Evolutionary conservation across 208 protist species (phyloP).

Genomic region (Leishmania turanica): DNA sequence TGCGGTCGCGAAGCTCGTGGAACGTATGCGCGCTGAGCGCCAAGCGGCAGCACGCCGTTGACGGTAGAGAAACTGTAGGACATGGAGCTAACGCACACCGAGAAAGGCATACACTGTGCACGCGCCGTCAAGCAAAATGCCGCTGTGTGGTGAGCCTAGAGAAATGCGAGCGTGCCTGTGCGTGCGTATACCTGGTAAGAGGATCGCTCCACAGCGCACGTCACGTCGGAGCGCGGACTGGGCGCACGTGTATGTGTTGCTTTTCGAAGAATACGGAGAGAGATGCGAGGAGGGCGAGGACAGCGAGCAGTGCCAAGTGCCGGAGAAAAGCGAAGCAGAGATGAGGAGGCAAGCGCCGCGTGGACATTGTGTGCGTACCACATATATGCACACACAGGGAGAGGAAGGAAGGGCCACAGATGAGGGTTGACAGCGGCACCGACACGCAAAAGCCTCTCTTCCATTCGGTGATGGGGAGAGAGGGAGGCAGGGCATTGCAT

Average conservation of each 20-base stretch:
- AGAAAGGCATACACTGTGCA: not conserved
- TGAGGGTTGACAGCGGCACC: not conserved
- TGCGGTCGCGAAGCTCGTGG: constrained; percentile 51
- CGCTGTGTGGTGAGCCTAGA: not conserved
- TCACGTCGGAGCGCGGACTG: not conserved
- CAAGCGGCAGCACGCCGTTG: constrained; percentile 31
- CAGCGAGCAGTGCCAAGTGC: not conserved
- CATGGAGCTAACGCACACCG: not conserved
- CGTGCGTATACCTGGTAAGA: not conserved
- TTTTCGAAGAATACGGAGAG: not conserved
- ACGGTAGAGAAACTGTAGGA: constrained; percentile 36
- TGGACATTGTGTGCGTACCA: not conserved
- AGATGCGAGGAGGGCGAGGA: not conserved
- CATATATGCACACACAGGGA: not conserved
- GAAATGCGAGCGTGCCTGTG: not conserved
- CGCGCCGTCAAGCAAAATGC: not conserved
- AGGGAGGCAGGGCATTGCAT: not conserved
- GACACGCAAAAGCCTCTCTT: too few species aligned
- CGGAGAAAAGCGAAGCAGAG: not conserved
- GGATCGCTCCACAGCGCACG: not conserved
- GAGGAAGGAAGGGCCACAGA: not conserved
- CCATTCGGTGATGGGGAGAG: not conserved
- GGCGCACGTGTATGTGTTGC: not conserved
- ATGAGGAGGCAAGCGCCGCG: not conserved
- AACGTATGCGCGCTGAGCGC: constrained; percentile 40